phyloP scores from a whole-genome alignment of 2,329 filamentous ascomycete genomes.

The Aspergillus felis region DNA sequence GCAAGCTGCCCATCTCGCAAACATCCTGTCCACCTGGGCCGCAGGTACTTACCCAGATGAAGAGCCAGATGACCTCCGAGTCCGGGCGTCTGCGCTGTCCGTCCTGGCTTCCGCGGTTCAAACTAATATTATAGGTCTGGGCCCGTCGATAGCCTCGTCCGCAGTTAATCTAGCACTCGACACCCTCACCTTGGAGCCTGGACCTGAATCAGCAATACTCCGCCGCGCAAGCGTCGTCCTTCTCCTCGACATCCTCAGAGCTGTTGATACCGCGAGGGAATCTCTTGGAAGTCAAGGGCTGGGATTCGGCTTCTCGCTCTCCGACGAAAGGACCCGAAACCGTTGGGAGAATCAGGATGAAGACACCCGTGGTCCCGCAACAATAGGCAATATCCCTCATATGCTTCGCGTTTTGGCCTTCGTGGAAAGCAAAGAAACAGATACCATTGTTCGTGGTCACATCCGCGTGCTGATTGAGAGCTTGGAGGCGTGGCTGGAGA shows the following conservation, averaged over 20 bases:
- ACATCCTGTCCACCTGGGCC: constrained; percentile 40
- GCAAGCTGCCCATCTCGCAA: constrained; percentile 30
- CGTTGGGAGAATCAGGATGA: not conserved
- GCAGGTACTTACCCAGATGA: constrained; percentile 34
- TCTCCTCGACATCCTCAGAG: constrained; percentile 39
- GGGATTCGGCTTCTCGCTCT: constrained; percentile 40
- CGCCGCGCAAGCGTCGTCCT: constrained; percentile 39
- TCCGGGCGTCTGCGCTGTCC: constrained; percentile 42
- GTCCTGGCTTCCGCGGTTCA: constrained; percentile 40
- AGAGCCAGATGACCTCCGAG: constrained; percentile 42
- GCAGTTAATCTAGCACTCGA: constrained; percentile 39
- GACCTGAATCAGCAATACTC: constrained; percentile 37
- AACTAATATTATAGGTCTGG: constrained; percentile 38
- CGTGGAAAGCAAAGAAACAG: constrained; percentile 37
- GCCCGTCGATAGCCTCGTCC: constrained; percentile 30
- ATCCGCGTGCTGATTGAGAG: constrained; percentile 39
- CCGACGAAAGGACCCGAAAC: constrained; percentile 13
- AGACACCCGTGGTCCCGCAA: constrained; percentile 12
- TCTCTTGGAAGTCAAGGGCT: constrained; percentile 23
- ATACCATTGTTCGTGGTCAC: constrained; percentile 39
- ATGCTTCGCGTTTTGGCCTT: constrained; percentile 36
- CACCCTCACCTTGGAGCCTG: constrained; percentile 35
- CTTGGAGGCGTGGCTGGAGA: constrained; percentile 42
- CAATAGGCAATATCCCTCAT: constrained; percentile 37
- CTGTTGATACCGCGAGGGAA: constrained; percentile 35